These are phyloP conservation scores for Hibiscus syriacus DNA, from an alignment of 345 rosid species.

Conservation along the genomic window DNA sequence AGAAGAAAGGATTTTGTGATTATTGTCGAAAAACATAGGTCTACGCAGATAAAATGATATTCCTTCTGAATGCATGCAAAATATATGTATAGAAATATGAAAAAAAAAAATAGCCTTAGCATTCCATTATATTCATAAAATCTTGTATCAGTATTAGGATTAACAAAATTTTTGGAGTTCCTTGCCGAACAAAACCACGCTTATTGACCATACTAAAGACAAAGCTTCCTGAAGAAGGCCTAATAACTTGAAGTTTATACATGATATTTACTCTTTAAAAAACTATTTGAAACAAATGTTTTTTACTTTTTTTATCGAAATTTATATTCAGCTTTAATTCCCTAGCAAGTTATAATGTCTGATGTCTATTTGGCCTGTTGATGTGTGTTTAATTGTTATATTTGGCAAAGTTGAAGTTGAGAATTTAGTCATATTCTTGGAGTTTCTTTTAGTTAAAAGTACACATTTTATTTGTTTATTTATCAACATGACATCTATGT, in stretches of 20 bases:
- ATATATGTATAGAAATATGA: not conserved
- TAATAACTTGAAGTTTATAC: not conserved
- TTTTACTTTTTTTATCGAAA: not conserved
- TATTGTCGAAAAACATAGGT: not conserved
- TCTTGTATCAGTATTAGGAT: not conserved
- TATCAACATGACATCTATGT: too few species aligned
- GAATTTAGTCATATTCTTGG: not conserved
- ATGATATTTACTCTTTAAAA: not conserved
- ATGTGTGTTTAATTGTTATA: not conserved
- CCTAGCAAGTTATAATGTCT: not conserved
- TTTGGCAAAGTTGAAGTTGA: not conserved
- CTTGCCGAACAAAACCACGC: not conserved
- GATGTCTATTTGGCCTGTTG: not conserved
- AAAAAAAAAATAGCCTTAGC: not conserved
- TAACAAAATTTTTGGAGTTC: not conserved
- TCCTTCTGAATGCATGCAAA: not conserved
- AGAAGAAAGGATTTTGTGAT: not conserved
- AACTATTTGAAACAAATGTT: not conserved
- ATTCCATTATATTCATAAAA: not conserved
- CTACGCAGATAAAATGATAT: not conserved
- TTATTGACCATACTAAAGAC: not conserved
- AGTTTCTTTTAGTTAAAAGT: too few species aligned
- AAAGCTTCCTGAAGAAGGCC: not conserved
- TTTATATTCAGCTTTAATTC: not conserved
- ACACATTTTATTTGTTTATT: too few species aligned